Conservation (phyloP, 2,329 filamentous ascomycete genomes). For the Aspergillus floridensis region DNA sequence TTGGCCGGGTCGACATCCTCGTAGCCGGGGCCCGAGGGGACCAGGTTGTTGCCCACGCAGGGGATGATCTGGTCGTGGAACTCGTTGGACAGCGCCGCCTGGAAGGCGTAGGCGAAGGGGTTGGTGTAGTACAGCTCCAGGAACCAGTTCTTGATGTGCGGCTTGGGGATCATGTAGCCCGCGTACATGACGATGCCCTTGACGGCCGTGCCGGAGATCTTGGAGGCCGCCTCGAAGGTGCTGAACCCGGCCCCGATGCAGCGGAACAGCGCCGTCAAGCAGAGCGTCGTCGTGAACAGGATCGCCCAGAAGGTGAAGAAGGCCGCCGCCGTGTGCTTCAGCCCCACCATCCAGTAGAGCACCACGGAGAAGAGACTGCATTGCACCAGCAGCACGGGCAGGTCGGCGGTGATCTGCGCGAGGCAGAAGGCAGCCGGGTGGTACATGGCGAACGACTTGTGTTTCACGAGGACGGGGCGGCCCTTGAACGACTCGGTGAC, state of each 20-base stretch:
- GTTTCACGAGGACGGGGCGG: constrained; percentile 57
- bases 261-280: constrained; percentile 57
- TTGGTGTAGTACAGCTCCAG: constrained; percentile 36
- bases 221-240: constrained; percentile 57
- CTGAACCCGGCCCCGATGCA: constrained; percentile 53
- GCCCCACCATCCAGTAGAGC: constrained; percentile 60
- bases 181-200: constrained; percentile 33
- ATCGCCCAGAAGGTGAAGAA: constrained; percentile 62
- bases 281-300: constrained; percentile 49
- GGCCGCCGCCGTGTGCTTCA: constrained; percentile 49
- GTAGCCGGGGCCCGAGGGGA: constrained; percentile 29
- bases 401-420: constrained; percentile 44
- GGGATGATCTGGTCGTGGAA: constrained; percentile 28
- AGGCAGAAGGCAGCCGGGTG: constrained; percentile 47
- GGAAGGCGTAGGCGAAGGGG: constrained; percentile 33
- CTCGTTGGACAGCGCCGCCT: constrained; percentile 31
- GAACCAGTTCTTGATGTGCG: constrained; percentile 51
- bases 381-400: constrained; percentile 57
- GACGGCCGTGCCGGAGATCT: constrained; percentile 39
- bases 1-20: constrained; percentile 17
- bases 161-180: constrained; percentile 43
- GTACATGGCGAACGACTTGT: constrained; percentile 57
- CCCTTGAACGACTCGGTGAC: constrained; percentile 61
- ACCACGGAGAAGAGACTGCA: constrained; percentile 56
- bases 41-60: constrained; percentile 30